Evolutionary conservation across 225 moss, liverwort and hornwort genomes (phyloP).

Genomic region (Antitrichia curtipendula): DNA sequence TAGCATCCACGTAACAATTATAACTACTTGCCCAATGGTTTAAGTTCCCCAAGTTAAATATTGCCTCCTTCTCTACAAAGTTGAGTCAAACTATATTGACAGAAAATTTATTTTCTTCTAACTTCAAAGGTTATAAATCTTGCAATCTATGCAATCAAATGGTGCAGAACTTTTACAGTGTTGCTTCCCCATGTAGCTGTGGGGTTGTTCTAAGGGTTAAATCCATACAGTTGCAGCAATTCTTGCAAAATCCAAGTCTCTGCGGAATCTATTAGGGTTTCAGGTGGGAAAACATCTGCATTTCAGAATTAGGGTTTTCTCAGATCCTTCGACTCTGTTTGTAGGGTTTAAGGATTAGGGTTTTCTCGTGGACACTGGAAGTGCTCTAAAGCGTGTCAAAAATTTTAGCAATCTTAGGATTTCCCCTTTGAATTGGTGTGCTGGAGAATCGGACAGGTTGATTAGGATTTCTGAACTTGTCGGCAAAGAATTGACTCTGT

Average conservation of each 20-base stretch:
- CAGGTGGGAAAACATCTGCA: background rate
- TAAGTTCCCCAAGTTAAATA: background rate
- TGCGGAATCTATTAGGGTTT: background rate
- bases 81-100: background rate
- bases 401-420: background rate
- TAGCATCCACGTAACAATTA: background rate
- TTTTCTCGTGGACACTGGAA: background rate
- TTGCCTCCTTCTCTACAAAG: background rate
- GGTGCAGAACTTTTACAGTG: too few relatives aligned
- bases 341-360: slow-evolving; percentile 6
- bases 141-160: background rate
- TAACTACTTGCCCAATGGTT: background rate
- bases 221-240: background rate
- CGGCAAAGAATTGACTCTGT: background rate
- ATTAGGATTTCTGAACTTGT: background rate
- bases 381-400: background rate
- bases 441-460: background rate
- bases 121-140: background rate
- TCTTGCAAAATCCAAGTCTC: background rate
- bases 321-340: background rate
- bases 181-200: too few relatives aligned
- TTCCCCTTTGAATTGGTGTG: background rate
- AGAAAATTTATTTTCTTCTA: background rate
- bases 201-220: too few relatives aligned
- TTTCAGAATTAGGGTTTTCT: background rate